Conservation (phyloP, 306 rosid genomes). For the Gynostemma pentaphyllum region DNA sequence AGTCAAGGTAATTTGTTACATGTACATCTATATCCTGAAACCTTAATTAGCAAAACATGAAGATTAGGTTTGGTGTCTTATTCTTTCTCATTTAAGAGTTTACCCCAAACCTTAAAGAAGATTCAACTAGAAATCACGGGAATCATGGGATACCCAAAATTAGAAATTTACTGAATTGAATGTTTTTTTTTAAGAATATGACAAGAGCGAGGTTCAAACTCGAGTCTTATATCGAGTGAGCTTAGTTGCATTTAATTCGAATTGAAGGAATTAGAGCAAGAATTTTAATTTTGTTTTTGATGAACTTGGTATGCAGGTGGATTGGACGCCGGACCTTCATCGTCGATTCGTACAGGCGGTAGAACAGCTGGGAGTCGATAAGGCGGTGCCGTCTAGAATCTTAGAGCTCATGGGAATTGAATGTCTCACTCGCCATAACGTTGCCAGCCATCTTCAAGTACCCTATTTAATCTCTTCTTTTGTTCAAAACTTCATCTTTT, state of each 20-base stretch:
- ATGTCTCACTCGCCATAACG: conserved; percentile 95
- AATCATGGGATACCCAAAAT: background rate
- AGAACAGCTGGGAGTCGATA: conserved; percentile 90
- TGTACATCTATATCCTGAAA: no score
- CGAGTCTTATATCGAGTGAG: no score
- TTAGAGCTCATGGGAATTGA: conserved; percentile 90
- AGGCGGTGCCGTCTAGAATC: conserved; percentile 93
- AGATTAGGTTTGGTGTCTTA: background rate
- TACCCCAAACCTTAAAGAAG: background rate
- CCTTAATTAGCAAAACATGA: no score
- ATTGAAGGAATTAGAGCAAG: background rate
- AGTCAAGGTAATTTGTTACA: conserved; percentile 41
- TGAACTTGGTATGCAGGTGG: conserved; percentile 52
- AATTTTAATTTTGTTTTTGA: background rate
- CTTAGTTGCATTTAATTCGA: no score
- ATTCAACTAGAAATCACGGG: conserved; percentile 34
- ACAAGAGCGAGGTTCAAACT: no score
- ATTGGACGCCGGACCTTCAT: conserved; percentile 95
- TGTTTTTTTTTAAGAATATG: no score
- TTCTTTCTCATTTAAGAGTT: background rate
- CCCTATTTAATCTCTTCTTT: background rate
- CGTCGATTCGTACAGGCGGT: conserved; percentile 89
- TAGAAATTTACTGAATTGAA: background rate
- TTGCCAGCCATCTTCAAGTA: conserved; percentile 97
- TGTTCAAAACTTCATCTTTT: background rate